phyloP scores from a whole-genome alignment of 73 alveolate species.

The Urostyla sp. region DNA sequence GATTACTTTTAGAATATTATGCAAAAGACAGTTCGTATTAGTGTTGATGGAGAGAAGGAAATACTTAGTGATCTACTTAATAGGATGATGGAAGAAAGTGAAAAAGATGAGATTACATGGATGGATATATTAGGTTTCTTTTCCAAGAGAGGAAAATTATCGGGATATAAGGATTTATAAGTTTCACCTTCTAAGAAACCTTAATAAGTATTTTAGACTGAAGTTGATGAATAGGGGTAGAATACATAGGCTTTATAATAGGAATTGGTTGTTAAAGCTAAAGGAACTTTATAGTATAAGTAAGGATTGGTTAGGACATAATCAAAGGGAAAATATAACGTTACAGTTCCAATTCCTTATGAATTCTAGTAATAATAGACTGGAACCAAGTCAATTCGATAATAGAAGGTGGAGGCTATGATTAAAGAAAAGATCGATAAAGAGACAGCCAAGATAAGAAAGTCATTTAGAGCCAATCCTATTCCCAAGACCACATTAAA shows the following conservation, averaged over 20 bases:
- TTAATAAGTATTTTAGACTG: neutral
- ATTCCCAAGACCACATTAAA: conserved; percentile 73
- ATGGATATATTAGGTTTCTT: conserved; percentile 37
- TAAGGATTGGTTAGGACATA: conserved; percentile 29
- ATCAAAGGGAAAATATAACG: conserved; percentile 47
- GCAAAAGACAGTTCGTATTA: conserved; percentile 24
- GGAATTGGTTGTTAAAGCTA: conserved; percentile 1
- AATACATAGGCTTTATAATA: neutral
- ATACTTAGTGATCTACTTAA: conserved; percentile 28
- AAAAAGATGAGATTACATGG: conserved; percentile 16
- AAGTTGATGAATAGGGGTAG: conserved; percentile 36
- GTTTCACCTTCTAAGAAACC: conserved; percentile 38
- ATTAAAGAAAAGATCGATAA: conserved; percentile 65
- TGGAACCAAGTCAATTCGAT: conserved; percentile 68
- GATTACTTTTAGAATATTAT: conserved; percentile 37
- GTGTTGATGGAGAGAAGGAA: conserved; percentile 35
- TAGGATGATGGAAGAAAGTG: conserved; percentile 19
- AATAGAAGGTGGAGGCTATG: conserved; percentile 73
- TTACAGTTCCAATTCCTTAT: conserved; percentile 83
- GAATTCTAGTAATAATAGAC: conserved; percentile 71
- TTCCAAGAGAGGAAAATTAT: conserved; percentile 40
- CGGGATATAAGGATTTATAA: conserved; percentile 34
- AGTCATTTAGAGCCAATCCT: conserved; percentile 72
- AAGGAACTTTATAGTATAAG: conserved; percentile 32
- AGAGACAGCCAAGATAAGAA: conserved; percentile 19